A percentile compares a stretch with the other conserved stretches of the same genome.
Evolutionary conservation across 768 basidiomycete species (phyloP).

Genomic region (Tulasnella sp.): DNA sequence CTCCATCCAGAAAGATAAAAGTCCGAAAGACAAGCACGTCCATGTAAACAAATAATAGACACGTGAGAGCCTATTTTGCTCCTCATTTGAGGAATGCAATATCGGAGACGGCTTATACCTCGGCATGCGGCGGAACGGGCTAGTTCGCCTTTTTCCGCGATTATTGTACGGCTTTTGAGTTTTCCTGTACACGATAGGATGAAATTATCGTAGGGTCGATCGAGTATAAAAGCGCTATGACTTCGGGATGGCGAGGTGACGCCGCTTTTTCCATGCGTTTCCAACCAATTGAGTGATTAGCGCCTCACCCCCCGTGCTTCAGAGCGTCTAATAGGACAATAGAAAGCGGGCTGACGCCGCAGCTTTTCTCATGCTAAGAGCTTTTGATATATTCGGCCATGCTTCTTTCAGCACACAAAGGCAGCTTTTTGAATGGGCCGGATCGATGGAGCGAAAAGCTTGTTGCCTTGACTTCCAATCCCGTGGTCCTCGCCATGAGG

Average conservation of each 20-base stretch:
- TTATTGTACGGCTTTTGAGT: background rate
- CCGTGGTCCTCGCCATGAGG: background rate
- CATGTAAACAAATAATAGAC: background rate
- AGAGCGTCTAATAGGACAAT: background rate
- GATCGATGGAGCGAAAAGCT: background rate
- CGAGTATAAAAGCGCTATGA: background rate
- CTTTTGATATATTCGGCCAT: background rate
- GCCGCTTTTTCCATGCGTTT: background rate
- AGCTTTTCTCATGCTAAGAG: background rate
- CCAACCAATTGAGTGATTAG: background rate
- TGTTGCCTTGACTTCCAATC: background rate
- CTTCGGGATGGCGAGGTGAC: background rate
- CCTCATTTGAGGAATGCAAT: background rate
- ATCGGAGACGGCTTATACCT: background rate
- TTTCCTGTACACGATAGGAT: background rate
- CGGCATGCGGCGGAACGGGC: background rate
- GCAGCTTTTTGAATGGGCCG: background rate
- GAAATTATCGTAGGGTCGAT: background rate
- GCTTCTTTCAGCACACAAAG: background rate
- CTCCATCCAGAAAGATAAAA: background rate
- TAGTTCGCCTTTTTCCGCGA: background rate
- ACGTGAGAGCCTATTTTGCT: constrained; percentile 5
- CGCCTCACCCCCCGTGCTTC: background rate
- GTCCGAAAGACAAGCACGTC: background rate
- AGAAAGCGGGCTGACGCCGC: background rate